These are phyloP conservation scores for Parsonsia alboflavescens DNA, from an alignment of 257 asterid genomes.

Conservation along the genomic window DNA sequence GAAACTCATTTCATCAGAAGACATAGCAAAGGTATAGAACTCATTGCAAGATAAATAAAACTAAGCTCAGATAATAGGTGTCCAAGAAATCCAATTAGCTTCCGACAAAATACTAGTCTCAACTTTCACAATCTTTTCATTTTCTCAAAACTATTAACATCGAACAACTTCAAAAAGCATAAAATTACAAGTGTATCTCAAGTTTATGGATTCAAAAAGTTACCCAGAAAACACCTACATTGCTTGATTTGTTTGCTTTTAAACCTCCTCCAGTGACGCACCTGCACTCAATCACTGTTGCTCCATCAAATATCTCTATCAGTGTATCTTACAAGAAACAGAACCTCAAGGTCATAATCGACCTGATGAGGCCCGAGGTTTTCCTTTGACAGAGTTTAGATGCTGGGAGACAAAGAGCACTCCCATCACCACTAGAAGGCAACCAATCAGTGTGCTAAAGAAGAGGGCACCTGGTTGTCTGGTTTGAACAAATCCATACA, in stretches of 20 bases:
- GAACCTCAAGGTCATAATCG: slow-evolving; percentile 33
- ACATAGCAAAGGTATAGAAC: no score
- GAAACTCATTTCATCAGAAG: no score
- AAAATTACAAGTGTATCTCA: neutral
- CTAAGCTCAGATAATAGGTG: neutral
- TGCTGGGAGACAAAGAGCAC: slow-evolving; percentile 82
- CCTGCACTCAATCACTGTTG: neutral
- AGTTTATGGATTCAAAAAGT: neutral
- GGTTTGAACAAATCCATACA: slow-evolving; percentile 89
- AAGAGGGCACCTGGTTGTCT: slow-evolving; percentile 97
- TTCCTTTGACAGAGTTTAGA: slow-evolving; percentile 69
- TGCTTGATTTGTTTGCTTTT: neutral
- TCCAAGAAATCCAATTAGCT: neutral
- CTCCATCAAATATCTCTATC: neutral
- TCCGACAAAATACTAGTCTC: neutral
- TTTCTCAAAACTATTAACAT: neutral
- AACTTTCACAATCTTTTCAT: neutral
- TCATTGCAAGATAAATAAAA: neutral
- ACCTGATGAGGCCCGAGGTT: slow-evolving; percentile 59
- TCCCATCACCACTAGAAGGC: slow-evolving; percentile 88
- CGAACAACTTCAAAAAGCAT: neutral
- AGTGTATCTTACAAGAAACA: neutral
- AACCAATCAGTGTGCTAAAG: slow-evolving; percentile 94
- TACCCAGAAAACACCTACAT: neutral
- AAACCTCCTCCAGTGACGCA: neutral